Conservation (phyloP, 805 yeast species). For the Metschnikowia reukaufii region DNA sequence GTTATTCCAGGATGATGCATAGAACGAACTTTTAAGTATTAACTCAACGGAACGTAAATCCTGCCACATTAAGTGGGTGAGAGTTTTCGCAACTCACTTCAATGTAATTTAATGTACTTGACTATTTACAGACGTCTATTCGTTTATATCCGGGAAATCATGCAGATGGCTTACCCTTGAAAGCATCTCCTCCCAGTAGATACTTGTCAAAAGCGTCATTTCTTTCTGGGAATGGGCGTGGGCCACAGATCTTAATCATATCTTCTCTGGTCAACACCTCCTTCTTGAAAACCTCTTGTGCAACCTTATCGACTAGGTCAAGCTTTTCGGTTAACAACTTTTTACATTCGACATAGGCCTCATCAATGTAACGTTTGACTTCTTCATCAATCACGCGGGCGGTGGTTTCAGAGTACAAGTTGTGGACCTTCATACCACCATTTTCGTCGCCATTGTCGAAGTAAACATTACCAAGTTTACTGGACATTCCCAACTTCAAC, state of each 20-base stretch:
- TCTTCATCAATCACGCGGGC: constrained; percentile 80
- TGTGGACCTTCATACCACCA: constrained; percentile 52
- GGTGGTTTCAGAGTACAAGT: constrained; percentile 89
- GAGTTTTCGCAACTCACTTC: not conserved
- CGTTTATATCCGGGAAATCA: not conserved
- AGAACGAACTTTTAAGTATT: not conserved
- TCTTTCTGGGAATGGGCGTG: constrained; percentile 73
- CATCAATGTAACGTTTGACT: constrained; percentile 72
- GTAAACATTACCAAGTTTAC: constrained; percentile 78
- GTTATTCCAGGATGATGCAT: constrained; percentile 16
- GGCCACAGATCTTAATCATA: constrained; percentile 73
- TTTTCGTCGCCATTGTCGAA: constrained; percentile 69
- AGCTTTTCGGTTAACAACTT: constrained; percentile 59
- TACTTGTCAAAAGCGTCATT: constrained; percentile 91
- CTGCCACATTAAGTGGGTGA: not conserved
- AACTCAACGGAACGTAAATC: not conserved
- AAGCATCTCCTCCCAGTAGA: constrained; percentile 51
- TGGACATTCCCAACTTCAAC: constrained; percentile 86
- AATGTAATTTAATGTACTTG: not conserved
- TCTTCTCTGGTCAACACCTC: constrained; percentile 83
- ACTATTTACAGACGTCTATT: constrained; percentile 7
- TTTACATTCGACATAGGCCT: constrained; percentile 71
- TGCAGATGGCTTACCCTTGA: constrained; percentile 32
- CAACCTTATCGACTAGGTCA: constrained; percentile 65
- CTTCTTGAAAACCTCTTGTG: constrained; percentile 66